A percentile compares a stretch with the other conserved stretches of the same genome.
These are phyloP conservation scores for Hypoxylon fragiforme DNA, from an alignment of 495 filamentous ascomycete species.

Conservation along the genomic window DNA sequence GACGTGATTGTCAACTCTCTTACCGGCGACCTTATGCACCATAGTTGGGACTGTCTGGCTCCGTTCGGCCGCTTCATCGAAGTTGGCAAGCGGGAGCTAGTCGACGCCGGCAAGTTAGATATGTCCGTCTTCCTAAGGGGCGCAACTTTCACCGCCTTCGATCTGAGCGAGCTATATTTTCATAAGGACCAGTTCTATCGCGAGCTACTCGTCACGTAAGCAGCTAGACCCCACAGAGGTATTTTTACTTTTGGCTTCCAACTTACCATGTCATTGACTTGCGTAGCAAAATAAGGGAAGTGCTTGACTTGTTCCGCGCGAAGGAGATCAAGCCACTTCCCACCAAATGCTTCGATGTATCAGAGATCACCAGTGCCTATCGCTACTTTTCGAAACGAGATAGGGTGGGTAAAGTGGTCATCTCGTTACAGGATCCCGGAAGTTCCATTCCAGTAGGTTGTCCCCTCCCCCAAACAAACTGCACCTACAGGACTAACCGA, in stretches of 20 bases:
- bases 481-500: not conserved
- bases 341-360: constrained; percentile 7
- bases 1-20: constrained; percentile 60
- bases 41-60: constrained; percentile 49
- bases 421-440: constrained; percentile 39
- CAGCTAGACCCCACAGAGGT: too few species aligned
- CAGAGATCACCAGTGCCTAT: constrained; percentile 19
- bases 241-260: not conserved
- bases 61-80: constrained; percentile 57
- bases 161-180: constrained; percentile 27
- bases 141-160: constrained; percentile 36
- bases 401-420: constrained; percentile 56
- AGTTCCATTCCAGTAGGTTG: constrained; percentile 13
- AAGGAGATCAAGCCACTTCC: constrained; percentile 8
- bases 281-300: constrained; percentile 6
- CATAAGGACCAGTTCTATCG: constrained; percentile 6
- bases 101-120: constrained; percentile 32
- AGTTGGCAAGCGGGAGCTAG: constrained; percentile 47
- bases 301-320: constrained; percentile 12
- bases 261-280: not conserved
- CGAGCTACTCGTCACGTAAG: not conserved
- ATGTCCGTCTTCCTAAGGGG: constrained; percentile 41
- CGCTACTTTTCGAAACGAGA: constrained; percentile 28
- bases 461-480: not conserved
- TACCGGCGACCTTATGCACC: constrained; percentile 52